Base-by-base conservation (phyloP, 805 yeast genomes). In the Cyberlindnera amylophila region DNA sequence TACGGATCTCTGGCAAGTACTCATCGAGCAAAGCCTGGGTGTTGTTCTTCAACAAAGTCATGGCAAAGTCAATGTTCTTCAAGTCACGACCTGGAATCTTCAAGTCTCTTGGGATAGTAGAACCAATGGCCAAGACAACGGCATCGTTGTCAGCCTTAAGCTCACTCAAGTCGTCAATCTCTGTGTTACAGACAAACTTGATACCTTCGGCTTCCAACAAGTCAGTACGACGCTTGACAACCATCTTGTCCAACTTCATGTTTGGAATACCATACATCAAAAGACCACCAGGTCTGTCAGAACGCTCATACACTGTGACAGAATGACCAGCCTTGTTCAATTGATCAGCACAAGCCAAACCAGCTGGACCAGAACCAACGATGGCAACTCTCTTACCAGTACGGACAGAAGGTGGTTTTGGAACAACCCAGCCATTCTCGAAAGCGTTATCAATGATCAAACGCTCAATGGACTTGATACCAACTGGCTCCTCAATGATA, bases 201-300 rank as follows among this genome's bases (percentile, higher is more conserved):
- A 91, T 72, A 40, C 99, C 99, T 65, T 91, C 96, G 34, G 87
- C 96, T 24, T 75, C 85, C 74, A 91, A 70, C 63, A 93, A 72
- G 61, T 91, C 95, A 44, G 93, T 76, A 74, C 98, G 88, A 63
- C 98, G 81, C 71, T 88, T 86, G 46, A 91, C 96, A 61, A 93
- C 78, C 18, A 82, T 72, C 74, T 91, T 91, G 67, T 91, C 99
- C 56, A 91, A 75, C 72, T 91, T 91, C 99, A 91, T 91, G 74
- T 91, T 91, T 55, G 99, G 99, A 68, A 91, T 91, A 79, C 99
- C 99, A 66, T 91, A 91, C 98, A 93, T 93, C 70, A 91, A 67
- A 62, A 91, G 74, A 44, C 99, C 99, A 74, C 99, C 99, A 37
- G 91, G 85, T 65, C 97, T 80, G 69, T 93, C 97, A 39, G 90